phyloP scores from a whole-genome alignment of 352 stramenopile species.

The Pythium volutum region DNA sequence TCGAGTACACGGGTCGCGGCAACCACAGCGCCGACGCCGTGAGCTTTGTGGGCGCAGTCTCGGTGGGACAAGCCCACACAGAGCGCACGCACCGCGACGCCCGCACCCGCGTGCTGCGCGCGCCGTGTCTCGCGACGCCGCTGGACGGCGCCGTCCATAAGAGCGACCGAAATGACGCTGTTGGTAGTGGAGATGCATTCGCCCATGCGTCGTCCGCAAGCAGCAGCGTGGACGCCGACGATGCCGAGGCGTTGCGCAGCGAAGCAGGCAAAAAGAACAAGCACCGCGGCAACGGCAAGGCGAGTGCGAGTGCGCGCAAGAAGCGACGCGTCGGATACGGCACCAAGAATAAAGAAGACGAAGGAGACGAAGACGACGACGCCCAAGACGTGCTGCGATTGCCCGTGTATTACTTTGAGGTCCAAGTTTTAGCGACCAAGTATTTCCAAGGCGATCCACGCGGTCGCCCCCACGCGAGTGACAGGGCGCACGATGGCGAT shows the following conservation, averaged over 20 bases:
- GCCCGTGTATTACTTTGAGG: slow-evolving; percentile 58
- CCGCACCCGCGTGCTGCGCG: neutral
- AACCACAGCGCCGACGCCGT: slow-evolving; percentile 49
- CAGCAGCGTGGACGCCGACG: neutral
- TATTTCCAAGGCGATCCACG: slow-evolving; percentile 9
- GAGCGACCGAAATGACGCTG: neutral
- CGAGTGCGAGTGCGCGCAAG: slow-evolving; percentile 2
- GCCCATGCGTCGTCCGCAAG: neutral
- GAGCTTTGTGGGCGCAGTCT: slow-evolving; percentile 37
- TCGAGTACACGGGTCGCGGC: slow-evolving; percentile 53
- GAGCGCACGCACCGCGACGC: neutral
- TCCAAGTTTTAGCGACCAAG: slow-evolving; percentile 39
- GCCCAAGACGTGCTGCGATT: slow-evolving; percentile 9
- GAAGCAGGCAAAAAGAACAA: slow-evolving; percentile 7
- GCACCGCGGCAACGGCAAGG: neutral
- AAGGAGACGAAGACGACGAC: neutral
- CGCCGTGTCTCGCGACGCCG: slow-evolving; percentile 16
- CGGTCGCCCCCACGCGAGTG: slow-evolving; percentile 3
- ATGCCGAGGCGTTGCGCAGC: neutral
- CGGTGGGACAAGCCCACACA: slow-evolving; percentile 19
- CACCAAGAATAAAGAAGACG: neutral
- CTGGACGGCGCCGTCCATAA: neutral
- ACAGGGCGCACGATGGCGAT: neutral
- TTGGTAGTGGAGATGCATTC: too few relatives aligned
- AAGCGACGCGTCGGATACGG: slow-evolving; percentile 8